Conservation (phyloP, 352 stramenopile genomes). For the Phytopythium mirpurense region DNA sequence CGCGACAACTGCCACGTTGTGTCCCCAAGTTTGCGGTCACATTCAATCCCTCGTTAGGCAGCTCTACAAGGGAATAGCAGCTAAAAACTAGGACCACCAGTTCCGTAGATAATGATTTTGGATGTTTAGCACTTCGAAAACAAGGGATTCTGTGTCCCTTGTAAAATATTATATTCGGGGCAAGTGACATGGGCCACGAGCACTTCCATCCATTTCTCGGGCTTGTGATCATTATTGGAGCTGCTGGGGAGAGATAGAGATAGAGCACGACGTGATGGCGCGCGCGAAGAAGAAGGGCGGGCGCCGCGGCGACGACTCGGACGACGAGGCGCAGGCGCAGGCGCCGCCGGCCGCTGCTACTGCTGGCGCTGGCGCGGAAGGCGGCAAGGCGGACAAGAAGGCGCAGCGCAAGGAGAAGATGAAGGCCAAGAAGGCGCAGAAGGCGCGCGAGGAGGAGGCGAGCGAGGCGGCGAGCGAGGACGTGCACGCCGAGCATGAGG, state of each 20-base stretch:
- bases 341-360: slow-evolving; percentile 15
- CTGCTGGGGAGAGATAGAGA: too few relatives aligned
- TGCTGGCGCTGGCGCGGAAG: slow-evolving; percentile 15
- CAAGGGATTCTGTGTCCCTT: not conserved
- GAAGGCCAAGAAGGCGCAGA: slow-evolving; percentile 54
- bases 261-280: too few relatives aligned
- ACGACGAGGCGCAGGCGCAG: slow-evolving; percentile 41
- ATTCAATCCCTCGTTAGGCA: slow-evolving; percentile 28
- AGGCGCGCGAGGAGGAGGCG: slow-evolving; percentile 36
- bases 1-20: slow-evolving; percentile 1
- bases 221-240: too few relatives aligned
- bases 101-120: not conserved
- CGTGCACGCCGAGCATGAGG: slow-evolving; percentile 29
- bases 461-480: slow-evolving; percentile 19
- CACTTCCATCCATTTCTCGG: slow-evolving; percentile 7
- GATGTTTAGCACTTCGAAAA: too few relatives aligned
- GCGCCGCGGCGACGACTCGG: slow-evolving; percentile 65
- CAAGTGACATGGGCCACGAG: too few relatives aligned
- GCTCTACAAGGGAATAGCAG: not conserved
- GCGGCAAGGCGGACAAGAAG: slow-evolving; percentile 63
- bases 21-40: slow-evolving; percentile 36
- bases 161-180: not conserved
- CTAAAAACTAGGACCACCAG: too few relatives aligned
- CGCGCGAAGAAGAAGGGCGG: slow-evolving; percentile 80
- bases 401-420: slow-evolving; percentile 75